Evolutionary conservation across 2,329 filamentous ascomycete genomes (phyloP), one percentile per base, ranked within the genome.

Genomic region (Dactylonectria estremocensis): DNA sequence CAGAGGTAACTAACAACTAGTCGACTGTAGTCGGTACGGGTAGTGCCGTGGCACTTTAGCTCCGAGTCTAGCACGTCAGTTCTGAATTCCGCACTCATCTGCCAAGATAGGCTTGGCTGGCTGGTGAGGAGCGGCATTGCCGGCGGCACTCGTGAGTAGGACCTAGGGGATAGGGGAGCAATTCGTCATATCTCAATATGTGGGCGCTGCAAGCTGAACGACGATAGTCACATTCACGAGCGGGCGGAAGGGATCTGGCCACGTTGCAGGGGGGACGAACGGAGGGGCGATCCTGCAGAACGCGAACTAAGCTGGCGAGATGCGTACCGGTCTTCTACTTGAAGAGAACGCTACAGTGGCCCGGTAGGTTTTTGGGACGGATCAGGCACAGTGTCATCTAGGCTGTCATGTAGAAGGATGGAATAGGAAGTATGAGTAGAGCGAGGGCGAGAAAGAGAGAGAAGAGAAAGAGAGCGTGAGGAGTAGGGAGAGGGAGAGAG

Each of bases 101-200:
- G 46, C 60, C 60, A 48, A 48, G 59, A 62, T 58, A 57, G 57
- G 45, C 62, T 55, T 64, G 65, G 61, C 57, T 60, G 35, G 24
- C 8, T 22, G 50, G 69, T 63, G 71, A 66, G 66, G 65, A 64
- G 50, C 45, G 53, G 18, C 31, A 20, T 61, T 74, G 69, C 73
- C 66, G 71, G 35, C 66, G 73, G 73, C 73, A 74, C 33, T 35
- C 35, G 16, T 46, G 48, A 56, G 16, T 4, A 59, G 37, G 53
- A 11, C 28, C 43, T 43, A 61, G 46, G 43, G 40, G 31, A 35
- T 40, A 14, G 14, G 31, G 33, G 22, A n/a, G 49, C 22, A 43
- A 66, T 50, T 35, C 43, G 68, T 75, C 72, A 74, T 58, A 73
- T 73, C 35, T 75, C 67, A 66, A 62, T 45, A 67, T 65, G 62